Percentiles rank a stretch among this genome's conserved stretches.
These are phyloP conservation scores for Mortierella sp. DNA, from an alignment of 371 early-diverging fungal genomes.

Conservation along the genomic window DNA sequence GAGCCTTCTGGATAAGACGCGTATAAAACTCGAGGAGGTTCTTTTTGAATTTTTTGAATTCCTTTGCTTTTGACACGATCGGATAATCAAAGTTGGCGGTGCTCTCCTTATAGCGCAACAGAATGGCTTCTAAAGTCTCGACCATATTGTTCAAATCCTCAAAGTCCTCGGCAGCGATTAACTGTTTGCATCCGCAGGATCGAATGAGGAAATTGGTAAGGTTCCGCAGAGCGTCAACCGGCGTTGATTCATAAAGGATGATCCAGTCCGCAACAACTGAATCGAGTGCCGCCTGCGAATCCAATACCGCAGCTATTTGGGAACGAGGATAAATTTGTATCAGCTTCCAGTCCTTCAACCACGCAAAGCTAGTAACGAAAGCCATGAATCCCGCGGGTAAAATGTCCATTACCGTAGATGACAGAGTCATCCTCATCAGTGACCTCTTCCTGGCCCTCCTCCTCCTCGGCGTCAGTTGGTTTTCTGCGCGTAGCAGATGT, in stretches of 20 bases:
- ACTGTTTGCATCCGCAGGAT: slow-evolving; percentile 43
- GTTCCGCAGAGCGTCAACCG: slow-evolving; percentile 23
- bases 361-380: neutral
- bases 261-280: slow-evolving; percentile 34
- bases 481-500: neutral
- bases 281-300: slow-evolving; percentile 40
- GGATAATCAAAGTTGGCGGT: slow-evolving; percentile 72
- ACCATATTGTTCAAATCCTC: slow-evolving; percentile 55
- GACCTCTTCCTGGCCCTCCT: slow-evolving; percentile 4
- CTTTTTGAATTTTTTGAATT: slow-evolving; percentile 65
- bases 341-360: neutral
- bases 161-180: slow-evolving; percentile 31
- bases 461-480: neutral
- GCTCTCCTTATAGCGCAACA: slow-evolving; percentile 56
- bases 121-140: slow-evolving; percentile 51
- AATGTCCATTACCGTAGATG: slow-evolving; percentile 38
- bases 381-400: neutral
- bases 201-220: slow-evolving; percentile 45
- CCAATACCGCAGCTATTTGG: slow-evolving; percentile 30
- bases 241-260: slow-evolving; percentile 17
- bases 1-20: slow-evolving; percentile 68
- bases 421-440: slow-evolving; percentile 11
- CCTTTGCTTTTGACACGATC: slow-evolving; percentile 69
- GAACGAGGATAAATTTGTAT: neutral
- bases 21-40: slow-evolving; percentile 70